phyloP scores from a whole-genome alignment of 495 filamentous ascomycete species.

The Chlorociboria aeruginascens region DNA sequence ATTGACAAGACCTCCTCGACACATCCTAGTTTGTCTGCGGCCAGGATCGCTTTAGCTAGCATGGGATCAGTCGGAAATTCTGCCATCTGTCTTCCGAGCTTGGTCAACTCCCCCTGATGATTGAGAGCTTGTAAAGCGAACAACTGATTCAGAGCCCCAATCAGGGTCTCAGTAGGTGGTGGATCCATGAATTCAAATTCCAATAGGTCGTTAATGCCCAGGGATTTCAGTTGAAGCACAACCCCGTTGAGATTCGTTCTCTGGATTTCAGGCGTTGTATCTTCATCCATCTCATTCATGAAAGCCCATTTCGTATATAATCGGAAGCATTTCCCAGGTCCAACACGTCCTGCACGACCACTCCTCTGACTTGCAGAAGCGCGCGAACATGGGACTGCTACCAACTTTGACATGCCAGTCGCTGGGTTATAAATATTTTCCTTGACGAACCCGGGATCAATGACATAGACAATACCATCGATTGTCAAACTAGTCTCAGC shows the following conservation, averaged over 20 bases:
- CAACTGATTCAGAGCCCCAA: conserved; percentile 80
- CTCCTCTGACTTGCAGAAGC: conserved; percentile 88
- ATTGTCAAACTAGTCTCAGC: conserved; percentile 84
- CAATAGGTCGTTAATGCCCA: conserved; percentile 89
- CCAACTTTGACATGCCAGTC: conserved; percentile 84
- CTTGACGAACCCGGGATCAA: conserved; percentile 87
- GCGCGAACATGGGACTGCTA: conserved; percentile 87
- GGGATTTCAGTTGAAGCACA: conserved; percentile 75
- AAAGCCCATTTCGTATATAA: conserved; percentile 93
- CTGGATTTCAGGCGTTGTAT: conserved; percentile 89
- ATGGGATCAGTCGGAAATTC: conserved; percentile 94
- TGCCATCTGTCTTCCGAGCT: conserved; percentile 88
- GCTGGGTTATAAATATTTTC: conserved; percentile 89
- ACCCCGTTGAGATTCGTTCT: conserved; percentile 76
- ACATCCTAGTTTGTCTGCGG: conserved; percentile 76
- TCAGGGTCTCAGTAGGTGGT: conserved; percentile 81
- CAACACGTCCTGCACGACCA: conserved; percentile 84
- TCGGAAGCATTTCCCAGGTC: conserved; percentile 89
- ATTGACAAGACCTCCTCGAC: conserved; percentile 93
- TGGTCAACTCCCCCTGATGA: conserved; percentile 80
- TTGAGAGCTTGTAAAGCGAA: conserved; percentile 88
- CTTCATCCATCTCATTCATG: conserved; percentile 88
- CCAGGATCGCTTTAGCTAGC: conserved; percentile 86
- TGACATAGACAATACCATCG: conserved; percentile 84
- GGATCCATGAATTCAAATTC: conserved; percentile 97